Conservation (phyloP, 805 yeast genomes). For the Candida wancherniae region DNA sequence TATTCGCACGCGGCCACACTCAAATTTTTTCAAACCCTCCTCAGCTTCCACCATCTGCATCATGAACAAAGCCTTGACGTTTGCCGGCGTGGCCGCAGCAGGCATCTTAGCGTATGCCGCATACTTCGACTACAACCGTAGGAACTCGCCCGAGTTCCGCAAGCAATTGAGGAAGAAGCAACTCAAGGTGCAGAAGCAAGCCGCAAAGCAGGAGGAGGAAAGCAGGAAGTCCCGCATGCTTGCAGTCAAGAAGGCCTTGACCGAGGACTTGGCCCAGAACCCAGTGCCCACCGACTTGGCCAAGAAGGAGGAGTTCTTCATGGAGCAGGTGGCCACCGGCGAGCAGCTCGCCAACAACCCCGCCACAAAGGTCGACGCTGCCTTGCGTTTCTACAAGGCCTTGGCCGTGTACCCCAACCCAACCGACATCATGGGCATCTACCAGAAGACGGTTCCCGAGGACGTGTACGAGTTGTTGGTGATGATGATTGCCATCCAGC, state of each 20-base stretch:
- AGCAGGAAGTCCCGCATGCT: constrained; percentile 57
- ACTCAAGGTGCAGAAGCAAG: constrained; percentile 54
- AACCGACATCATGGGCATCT: constrained; percentile 81
- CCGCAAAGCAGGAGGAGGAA: constrained; percentile 50
- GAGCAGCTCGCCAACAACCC: constrained; percentile 70
- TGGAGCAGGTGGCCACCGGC: constrained; percentile 78
- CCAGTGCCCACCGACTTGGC: constrained; percentile 70
- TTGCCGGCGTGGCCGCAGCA: constrained; percentile 45
- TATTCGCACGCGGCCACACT: constrained; percentile 8
- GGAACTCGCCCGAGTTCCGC: constrained; percentile 79
- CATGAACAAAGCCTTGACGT: constrained; percentile 28
- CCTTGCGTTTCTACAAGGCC: constrained; percentile 89
- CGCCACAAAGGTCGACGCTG: constrained; percentile 74
- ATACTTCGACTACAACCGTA: constrained; percentile 90
- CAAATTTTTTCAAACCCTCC: not conserved
- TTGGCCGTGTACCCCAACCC: constrained; percentile 92
- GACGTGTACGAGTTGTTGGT: constrained; percentile 78
- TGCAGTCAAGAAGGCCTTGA: constrained; percentile 56
- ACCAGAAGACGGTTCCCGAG: constrained; percentile 83
- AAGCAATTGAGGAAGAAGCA: constrained; percentile 60
- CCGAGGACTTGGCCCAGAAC: constrained; percentile 57
- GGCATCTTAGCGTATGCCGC: constrained; percentile 69
- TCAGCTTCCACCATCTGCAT: not conserved
- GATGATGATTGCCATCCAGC: constrained; percentile 84
- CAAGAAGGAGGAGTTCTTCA: constrained; percentile 74